A percentile compares a stretch with the other conserved stretches of the same genome.
These are phyloP conservation scores for Plasmodium falciparum DNA, from an alignment of 169 alveolate genomes.

Conservation along the genomic window DNA sequence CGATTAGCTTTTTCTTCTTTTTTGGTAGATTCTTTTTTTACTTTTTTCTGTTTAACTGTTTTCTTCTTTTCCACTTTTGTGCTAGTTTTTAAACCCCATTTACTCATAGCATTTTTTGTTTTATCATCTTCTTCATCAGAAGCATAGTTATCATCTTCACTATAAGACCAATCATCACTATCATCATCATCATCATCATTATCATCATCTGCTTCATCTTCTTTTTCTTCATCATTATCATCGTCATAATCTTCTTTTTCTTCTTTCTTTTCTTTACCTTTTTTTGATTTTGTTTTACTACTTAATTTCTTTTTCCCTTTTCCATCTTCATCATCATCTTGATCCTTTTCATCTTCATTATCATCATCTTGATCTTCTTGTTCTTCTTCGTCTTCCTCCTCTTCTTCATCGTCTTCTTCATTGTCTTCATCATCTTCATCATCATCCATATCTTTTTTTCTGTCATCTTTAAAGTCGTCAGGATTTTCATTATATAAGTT, in stretches of 20 bases:
- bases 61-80: conserved; percentile 79
- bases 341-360: conserved; percentile 9
- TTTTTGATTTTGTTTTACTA: conserved; percentile 61
- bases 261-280: conserved; percentile 84
- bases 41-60: conserved; percentile 76
- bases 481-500: conserved; percentile 88
- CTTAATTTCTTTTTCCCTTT: conserved; percentile 34
- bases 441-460: conserved; percentile 79
- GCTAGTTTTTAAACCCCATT: conserved; percentile 90
- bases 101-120: conserved; percentile 89
- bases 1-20: conserved; percentile 81
- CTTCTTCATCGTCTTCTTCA: conserved; percentile 75
- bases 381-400: conserved; percentile 65
- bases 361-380: conserved; percentile 10
- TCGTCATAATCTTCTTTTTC: conserved; percentile 79
- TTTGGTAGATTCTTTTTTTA: conserved; percentile 81
- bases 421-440: conserved; percentile 79
- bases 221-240: conserved; percentile 75
- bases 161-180: conserved; percentile 89
- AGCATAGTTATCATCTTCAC: conserved; percentile 82
- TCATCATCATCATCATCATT: conserved; percentile 60
- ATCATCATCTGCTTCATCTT: conserved; percentile 68
- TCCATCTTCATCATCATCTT: conserved; percentile 6
- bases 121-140: conserved; percentile 87
- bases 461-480: conserved; percentile 80